These are phyloP conservation scores for Sporisorium graminicola DNA, from an alignment of 1,284 basidiomycete species.

Conservation along the genomic window DNA sequence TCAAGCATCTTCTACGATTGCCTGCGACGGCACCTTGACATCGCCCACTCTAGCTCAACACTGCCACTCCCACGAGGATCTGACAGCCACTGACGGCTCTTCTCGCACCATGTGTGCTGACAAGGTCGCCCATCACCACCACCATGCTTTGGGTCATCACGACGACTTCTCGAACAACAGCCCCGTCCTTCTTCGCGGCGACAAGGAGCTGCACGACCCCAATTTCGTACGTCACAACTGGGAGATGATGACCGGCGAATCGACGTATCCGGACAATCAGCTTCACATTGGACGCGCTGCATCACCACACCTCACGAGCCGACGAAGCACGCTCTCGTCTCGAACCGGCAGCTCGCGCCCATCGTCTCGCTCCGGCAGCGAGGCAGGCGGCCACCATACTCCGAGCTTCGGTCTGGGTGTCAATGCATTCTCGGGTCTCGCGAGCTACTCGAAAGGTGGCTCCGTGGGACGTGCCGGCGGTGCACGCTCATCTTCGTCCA, in stretches of 20 bases:
- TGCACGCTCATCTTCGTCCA: conserved; percentile 13
- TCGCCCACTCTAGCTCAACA: conserved; percentile 23
- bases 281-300: conserved; percentile 29
- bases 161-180: conserved; percentile 25
- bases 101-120: conserved; percentile 23
- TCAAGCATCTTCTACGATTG: conserved; percentile 21
- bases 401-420: conserved; percentile 24
- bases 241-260: conserved; percentile 49
- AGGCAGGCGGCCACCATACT: conserved; percentile 22
- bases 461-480: conserved; percentile 7
- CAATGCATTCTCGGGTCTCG: conserved; percentile 33
- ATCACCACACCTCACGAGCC: conserved; percentile 25
- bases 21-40: conserved; percentile 20
- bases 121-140: conserved; percentile 12
- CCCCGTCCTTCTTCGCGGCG: conserved; percentile 29
- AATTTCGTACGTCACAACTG: conserved; percentile 45
- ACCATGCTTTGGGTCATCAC: too few species aligned
- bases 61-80: conserved; percentile 22
- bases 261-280: conserved; percentile 20
- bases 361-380: conserved; percentile 42
- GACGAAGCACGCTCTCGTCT: conserved; percentile 39
- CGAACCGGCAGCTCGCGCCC: conserved; percentile 33
- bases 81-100: conserved; percentile 3
- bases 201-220: conserved; percentile 51
- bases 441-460: conserved; percentile 32